Evolutionary conservation across 805 yeast species (phyloP), one percentile per base, ranked within the genome.

Genomic region (Grigorovia yakushimaensis): DNA sequence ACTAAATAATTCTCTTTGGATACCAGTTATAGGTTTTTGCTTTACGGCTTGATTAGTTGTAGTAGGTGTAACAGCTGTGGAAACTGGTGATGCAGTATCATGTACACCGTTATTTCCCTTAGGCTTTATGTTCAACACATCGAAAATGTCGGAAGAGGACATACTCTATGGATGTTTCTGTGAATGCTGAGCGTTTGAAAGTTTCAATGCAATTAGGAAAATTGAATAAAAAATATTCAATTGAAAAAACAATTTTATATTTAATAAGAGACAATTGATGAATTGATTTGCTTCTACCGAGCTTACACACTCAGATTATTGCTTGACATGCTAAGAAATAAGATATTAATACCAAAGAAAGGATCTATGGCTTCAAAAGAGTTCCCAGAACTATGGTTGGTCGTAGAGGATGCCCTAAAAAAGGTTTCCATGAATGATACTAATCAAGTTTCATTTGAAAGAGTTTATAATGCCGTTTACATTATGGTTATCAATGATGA

Each of bases 1-100:
- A 53, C 84, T 84, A 65, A 84, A 89, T 46, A 93, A 70, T 62
- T 93, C 98, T 55, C 98, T 76, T 52, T 86, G 89, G 78, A 91
- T 84, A 22, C 95, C 95, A 1, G 80, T 70, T 41, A 73, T 64
- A 15, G 56, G 60, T 42, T 56, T 61, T 20, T 55, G 49, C 7
- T 50, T 47, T n/a, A 51, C 50, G 17, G 39, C 47, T 10, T 50
- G 47, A 2, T 21, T n/a, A 9, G 41, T 15, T 11, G 48, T 44
- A 2, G 51, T 47, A 3, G 51, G 38, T 6, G 48, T 38, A 22
- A 48, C 49, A 3, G 53, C 41, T 7, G 41, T 23, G 30, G 21
- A 2, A 5, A 42, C 43, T 3, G 55, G 41, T 8, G 54, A 15
- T 24, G 58, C 44, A 3, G 49, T n/a, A 11, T 50, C 48, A 10